phyloP scores from a whole-genome alignment of 1,284 basidiomycete species.

The Melampsora americana region DNA sequence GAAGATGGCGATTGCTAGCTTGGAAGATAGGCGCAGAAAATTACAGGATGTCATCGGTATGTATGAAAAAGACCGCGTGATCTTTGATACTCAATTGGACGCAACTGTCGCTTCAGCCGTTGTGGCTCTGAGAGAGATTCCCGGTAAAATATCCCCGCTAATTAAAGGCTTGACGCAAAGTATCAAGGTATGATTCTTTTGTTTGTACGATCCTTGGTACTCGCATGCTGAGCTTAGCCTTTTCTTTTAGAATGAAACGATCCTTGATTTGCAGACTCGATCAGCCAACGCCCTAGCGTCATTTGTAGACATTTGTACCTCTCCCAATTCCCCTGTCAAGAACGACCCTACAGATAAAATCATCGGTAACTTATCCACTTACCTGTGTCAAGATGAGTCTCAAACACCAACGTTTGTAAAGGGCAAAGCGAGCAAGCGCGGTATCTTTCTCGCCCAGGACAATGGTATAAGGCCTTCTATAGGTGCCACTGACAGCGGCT shows the following conservation, averaged over 20 bases:
- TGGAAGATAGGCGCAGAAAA: slow-evolving; percentile 73
- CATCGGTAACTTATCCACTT: slow-evolving; percentile 93
- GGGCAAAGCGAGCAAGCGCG: slow-evolving; percentile 63
- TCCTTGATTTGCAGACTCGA: slow-evolving; percentile 80
- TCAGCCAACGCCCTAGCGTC: slow-evolving; percentile 81
- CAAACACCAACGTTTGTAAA: slow-evolving; percentile 83
- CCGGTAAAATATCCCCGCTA: slow-evolving; percentile 90
- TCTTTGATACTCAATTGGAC: slow-evolving; percentile 80
- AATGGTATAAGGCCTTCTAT: slow-evolving; percentile 44
- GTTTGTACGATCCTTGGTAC: not conserved
- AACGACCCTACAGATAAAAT: slow-evolving; percentile 80
- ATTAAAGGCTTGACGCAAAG: slow-evolving; percentile 98
- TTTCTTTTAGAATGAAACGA: slow-evolving; percentile 74
- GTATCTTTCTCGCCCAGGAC: slow-evolving; percentile 70
- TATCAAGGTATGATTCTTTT: slow-evolving; percentile 68
- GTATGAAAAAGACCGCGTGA: slow-evolving; percentile 76
- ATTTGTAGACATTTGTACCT: slow-evolving; percentile 81
- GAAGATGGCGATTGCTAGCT: slow-evolving; percentile 65
- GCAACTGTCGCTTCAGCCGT: slow-evolving; percentile 87
- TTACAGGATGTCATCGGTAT: slow-evolving; percentile 74
- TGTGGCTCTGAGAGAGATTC: slow-evolving; percentile 75
- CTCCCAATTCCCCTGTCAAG: slow-evolving; percentile 60
- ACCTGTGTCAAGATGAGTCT: slow-evolving; percentile 86
- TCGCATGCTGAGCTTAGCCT: slow-evolving; percentile 4
- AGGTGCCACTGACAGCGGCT: not conserved